A percentile compares a stretch with the other conserved stretches of the same genome.
Conservation (phyloP, 2,329 filamentous ascomycete genomes). For the Aspergillus fumigatus region DNA sequence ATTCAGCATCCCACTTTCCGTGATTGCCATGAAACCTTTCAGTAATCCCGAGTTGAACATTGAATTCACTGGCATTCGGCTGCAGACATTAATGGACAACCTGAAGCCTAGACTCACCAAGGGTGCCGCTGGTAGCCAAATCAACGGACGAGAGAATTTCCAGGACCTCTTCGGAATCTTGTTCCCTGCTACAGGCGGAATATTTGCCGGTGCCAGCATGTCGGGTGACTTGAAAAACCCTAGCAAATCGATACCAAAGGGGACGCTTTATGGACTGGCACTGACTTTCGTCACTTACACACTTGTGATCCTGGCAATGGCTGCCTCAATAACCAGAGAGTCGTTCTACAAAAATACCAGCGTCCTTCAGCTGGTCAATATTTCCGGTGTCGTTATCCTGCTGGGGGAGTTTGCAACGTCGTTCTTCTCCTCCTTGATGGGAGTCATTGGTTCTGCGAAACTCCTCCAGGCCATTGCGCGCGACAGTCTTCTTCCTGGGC, state of each 20-base stretch:
- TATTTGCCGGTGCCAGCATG: slow-evolving; percentile 76
- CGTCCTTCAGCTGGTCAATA: slow-evolving; percentile 71
- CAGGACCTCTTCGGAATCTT: slow-evolving; percentile 81
- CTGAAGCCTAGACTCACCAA: slow-evolving; percentile 62
- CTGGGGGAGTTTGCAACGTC: slow-evolving; percentile 78
- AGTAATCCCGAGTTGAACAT: slow-evolving; percentile 57
- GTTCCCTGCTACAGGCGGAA: slow-evolving; percentile 65
- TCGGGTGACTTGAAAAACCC: slow-evolving; percentile 79
- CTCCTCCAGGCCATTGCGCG: slow-evolving; percentile 76
- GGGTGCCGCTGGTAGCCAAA: slow-evolving; percentile 59
- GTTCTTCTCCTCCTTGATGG: slow-evolving; percentile 83
- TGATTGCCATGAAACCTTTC: slow-evolving; percentile 65
- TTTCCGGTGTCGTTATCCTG: slow-evolving; percentile 69
- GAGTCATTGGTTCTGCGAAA: slow-evolving; percentile 78
- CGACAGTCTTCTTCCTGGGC: slow-evolving; percentile 72
- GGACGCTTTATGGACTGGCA: slow-evolving; percentile 72
- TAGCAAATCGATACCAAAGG: slow-evolving; percentile 76
- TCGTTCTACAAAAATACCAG: slow-evolving; percentile 73
- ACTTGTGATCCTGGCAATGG: slow-evolving; percentile 72
- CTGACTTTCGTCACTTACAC: slow-evolving; percentile 74
- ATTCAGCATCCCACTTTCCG: slow-evolving; percentile 77
- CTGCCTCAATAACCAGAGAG: slow-evolving; percentile 66
- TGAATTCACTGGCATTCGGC: slow-evolving; percentile 71
- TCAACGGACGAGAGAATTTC: slow-evolving; percentile 64
- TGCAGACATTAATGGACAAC: slow-evolving; percentile 68